Percentiles rank a stretch among this genome's conserved stretches.
These are phyloP conservation scores for Bassia scoparia DNA, from an alignment of 148 eudicot species.

Conservation along the genomic window DNA sequence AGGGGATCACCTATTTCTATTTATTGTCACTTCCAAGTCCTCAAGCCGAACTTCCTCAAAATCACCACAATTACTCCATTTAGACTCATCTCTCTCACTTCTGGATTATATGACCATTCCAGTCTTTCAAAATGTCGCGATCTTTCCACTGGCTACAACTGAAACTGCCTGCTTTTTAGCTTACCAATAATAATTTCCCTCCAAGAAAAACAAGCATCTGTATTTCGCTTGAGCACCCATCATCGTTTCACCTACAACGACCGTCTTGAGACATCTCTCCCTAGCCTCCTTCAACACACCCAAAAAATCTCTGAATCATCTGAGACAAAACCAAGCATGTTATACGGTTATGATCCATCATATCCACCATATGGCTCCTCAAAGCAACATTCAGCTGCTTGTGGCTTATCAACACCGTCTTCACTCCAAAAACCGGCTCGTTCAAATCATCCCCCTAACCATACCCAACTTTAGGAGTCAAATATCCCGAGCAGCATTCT, in stretches of 20 bases:
- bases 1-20: conserved; percentile 22
- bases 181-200: conserved; percentile 64
- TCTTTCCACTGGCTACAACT: conserved; percentile 81
- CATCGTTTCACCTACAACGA: conserved; percentile 69
- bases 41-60: conserved; percentile 26
- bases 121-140: conserved; percentile 57
- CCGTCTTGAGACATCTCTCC: conserved; percentile 76
- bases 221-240: conserved; percentile 64
- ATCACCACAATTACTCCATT: conserved; percentile 23
- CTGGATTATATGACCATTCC: conserved; percentile 72
- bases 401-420: conserved; percentile 55
- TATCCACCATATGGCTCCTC: conserved; percentile 56
- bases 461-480: conserved; percentile 70
- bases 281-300: conserved; percentile 66
- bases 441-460: conserved; percentile 67
- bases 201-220: conserved; percentile 85
- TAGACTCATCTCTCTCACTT: conserved; percentile 31
- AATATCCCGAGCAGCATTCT: conserved; percentile 52
- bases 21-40: conserved; percentile 29
- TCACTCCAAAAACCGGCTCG: conserved; percentile 85
- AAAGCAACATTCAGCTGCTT: conserved; percentile 65
- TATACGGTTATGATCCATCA: conserved; percentile 55
- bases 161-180: conserved; percentile 60
- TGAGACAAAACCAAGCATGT: conserved; percentile 70
- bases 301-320: conserved; percentile 67